Base-by-base conservation (phyloP, 2,329 filamentous ascomycete genomes). In the Colletotrichum filicis region DNA sequence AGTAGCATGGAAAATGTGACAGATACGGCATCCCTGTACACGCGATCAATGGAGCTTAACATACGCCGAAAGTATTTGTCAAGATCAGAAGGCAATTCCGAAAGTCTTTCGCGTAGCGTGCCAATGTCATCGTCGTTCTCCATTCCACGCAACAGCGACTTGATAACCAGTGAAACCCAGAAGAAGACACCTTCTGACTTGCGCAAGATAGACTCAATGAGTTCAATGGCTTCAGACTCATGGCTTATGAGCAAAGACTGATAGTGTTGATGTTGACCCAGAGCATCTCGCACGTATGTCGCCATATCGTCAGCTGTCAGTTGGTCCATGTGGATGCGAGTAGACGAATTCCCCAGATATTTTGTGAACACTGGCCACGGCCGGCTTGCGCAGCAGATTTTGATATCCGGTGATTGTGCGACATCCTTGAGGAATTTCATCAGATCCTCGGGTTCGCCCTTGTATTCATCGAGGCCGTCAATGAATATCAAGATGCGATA, bases 381-480 rank as follows among this genome's bases (percentile, higher is more conserved):
- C 0, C 81, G 79, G 1, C 81, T 82, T 1, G 81, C 80, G 0
- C 81, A 71, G 28, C 81, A 83, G 49, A 81, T 73, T 30, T 83
- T 83, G 67, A 81, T 73, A 6, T 59, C 14, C 80, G 68, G 8
- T 80, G 77, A 2, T 49, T 53, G 9, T 1, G 28, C 28, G 22
- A 8, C 75, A 62, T 26, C 66, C 19, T 4, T 8, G 0, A 82
- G 78, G 42, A 82, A 79, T 3, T 77, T 52, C 1, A 81, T 77
- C 1, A 82, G 76, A 2, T 73, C 66, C 0, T 58, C 19, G 16
- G 80, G 78, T 4, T 81, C 74, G 1, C 80, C 80, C 4, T 79
- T 79, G 52, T 82, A 82, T 61, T 82, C 81, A 30, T 82, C 80
- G 1, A 82, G 74, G 0, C 81, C 81, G 19, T 82, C 81, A 0